Conservation (phyloP, 768 basidiomycete genomes). For the Rubroboletus satanas region DNA sequence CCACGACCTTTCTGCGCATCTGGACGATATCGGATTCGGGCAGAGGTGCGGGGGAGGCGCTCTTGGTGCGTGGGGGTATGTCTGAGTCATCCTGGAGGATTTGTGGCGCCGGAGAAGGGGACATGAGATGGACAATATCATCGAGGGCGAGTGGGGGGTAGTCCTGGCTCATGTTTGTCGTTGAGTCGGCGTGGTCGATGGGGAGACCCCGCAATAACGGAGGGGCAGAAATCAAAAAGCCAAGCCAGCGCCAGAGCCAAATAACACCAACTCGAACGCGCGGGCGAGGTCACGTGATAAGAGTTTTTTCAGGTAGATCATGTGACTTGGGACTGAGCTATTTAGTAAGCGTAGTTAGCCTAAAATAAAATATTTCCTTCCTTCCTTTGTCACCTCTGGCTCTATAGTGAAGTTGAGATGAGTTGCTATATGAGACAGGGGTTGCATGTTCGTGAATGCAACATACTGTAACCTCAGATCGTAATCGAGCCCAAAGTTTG, state of each 20-base stretch:
- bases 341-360: too few species aligned
- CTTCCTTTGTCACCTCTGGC: too few species aligned
- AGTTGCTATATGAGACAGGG: background rate
- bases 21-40: constrained; percentile 44
- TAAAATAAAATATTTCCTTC: too few species aligned
- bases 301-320: constrained; percentile 23
- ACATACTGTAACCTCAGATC: background rate
- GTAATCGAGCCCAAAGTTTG: too few species aligned
- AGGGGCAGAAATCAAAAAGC: constrained; percentile 30
- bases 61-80: constrained; percentile 18
- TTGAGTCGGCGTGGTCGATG: background rate
- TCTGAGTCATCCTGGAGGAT: constrained; percentile 17
- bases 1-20: constrained; percentile 45
- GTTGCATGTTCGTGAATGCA: background rate
- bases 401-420: background rate
- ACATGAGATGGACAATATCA: constrained; percentile 53
- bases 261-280: constrained; percentile 38
- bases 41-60: constrained; percentile 36
- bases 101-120: constrained; percentile 45
- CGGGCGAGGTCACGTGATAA: constrained; percentile 30
- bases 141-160: constrained; percentile 45
- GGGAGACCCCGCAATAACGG: constrained; percentile 6
- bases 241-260: constrained; percentile 19
- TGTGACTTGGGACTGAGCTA: constrained; percentile 10
- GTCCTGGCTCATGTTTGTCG: constrained; percentile 31